Conservation (phyloP, 2,329 filamentous ascomycete genomes). For the Fusarium duplospermum region DNA sequence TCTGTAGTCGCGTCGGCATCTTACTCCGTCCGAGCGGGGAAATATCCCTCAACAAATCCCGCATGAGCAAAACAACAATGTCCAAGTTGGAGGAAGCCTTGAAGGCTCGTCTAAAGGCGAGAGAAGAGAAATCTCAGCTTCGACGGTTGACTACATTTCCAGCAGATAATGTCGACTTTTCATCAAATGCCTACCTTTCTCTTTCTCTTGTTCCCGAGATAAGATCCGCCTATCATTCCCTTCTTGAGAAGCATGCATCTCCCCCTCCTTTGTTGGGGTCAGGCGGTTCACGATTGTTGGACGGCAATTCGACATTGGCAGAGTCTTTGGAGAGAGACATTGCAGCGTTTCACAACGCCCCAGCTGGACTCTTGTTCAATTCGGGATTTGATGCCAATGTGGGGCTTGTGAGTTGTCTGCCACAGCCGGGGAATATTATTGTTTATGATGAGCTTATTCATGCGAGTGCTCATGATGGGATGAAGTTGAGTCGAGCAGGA, state of each 20-base stretch:
- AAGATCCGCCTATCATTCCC: conserved; percentile 72
- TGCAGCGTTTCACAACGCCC: conserved; percentile 59
- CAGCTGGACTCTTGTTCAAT: conserved; percentile 63
- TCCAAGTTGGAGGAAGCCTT: conserved; percentile 45
- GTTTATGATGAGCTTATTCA: conserved; percentile 82
- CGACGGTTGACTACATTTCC: conserved; percentile 68
- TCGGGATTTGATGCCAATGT: conserved; percentile 76
- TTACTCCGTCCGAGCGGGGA: conserved; percentile 11
- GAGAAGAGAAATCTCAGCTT: conserved; percentile 51
- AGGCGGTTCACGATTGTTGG: conserved; percentile 64
- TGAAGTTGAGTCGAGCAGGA: conserved; percentile 71
- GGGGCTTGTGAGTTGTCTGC: conserved; percentile 70
- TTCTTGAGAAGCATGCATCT: conserved; percentile 43
- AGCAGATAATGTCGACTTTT: conserved; percentile 78
- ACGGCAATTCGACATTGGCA: conserved; percentile 61
- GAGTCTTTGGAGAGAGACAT: conserved; percentile 60
- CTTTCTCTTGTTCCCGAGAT: conserved; percentile 65
- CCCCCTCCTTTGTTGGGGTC: conserved; percentile 55
- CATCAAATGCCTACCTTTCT: conserved; percentile 84
- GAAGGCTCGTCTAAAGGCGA: conserved; percentile 43
- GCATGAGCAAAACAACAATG: conserved; percentile 17
- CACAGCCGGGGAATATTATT: conserved; percentile 70
- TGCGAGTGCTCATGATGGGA: conserved; percentile 82
- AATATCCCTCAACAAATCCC: conserved; percentile 30
- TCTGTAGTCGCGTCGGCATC: not conserved